Base-by-base conservation (phyloP, 2,329 filamentous ascomycete genomes). In the Pseudodiploospora longispora region DNA sequence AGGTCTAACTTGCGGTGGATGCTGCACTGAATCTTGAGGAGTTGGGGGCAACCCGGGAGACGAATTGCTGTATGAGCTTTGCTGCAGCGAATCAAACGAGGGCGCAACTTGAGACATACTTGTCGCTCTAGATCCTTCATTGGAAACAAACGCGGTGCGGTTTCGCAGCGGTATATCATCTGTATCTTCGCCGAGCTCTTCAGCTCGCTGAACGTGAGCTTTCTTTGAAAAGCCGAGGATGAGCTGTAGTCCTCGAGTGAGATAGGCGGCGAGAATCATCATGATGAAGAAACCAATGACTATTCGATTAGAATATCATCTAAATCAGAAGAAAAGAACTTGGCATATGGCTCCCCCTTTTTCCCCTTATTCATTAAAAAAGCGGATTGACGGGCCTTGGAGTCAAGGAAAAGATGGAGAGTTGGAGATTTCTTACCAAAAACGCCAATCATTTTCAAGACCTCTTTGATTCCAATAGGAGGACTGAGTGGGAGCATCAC, bases 401-500 rank as follows among this genome's bases (percentile, higher is more conserved):
- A 19, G 19, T 19, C 19, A 19, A 19, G 19, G 19, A 19, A 19
- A 19, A 19, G 19, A 19, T 19, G 19, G 19, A 19, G 19, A 19
- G 19, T 19, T 3, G 19, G 19, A 19, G 19, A 0, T 4, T 6
- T 58, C 72, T 55, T 52, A 79, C 76, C 52, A 53, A 80, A 81
- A 1, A 82, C 72, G 27, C 65, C 73, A 48, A 80, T 76, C 35
- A 81, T 78, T 54, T 79, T 19, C 34, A 68, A 67, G 9, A 80
- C 74, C 52, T 82, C 78, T 0, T 67, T 52, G 2, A 70, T 68
- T 19, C 73, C 68, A 12, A 81, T 75, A 0, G 68, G 51, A 2
- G 75, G 69, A 50, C 75, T 79, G 2, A 82, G 63, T 6, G 78
- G 76, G 1, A 82, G 62, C 29, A 78, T 64, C 6, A 81, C 69